phyloP scores from a whole-genome alignment of 139 green algal species.

The Chlamydomonas applanata region DNA sequence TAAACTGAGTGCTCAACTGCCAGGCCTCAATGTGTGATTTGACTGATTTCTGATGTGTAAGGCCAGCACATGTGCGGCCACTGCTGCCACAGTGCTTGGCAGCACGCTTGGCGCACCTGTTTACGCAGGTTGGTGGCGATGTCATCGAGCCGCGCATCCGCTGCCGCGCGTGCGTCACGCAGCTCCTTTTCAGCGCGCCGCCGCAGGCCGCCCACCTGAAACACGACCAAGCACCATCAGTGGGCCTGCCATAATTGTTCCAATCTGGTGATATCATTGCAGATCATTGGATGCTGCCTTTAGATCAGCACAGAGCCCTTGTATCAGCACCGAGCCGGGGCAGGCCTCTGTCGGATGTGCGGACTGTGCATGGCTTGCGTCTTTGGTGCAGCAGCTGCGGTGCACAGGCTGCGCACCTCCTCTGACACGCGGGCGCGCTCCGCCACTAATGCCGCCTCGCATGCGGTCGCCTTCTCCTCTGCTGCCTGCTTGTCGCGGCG shows the following conservation, averaged over 20 bases:
- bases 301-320: too few relatives aligned
- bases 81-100: background rate
- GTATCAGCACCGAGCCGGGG: too few relatives aligned
- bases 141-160: conserved; percentile 38
- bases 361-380: too few relatives aligned
- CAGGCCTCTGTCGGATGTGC: too few relatives aligned
- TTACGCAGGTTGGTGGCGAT: conserved; percentile 34
- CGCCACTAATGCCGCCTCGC: conserved; percentile 33
- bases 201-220: background rate
- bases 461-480: conserved; percentile 44
- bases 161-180: conserved; percentile 1
- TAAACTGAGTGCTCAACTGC: too few relatives aligned
- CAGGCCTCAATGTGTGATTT: too few relatives aligned
- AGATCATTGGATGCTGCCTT: too few relatives aligned
- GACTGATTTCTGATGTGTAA: too few relatives aligned
- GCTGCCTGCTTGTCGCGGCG: conserved; percentile 56
- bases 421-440: conserved; percentile 23
- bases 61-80: background rate
- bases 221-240: background rate
- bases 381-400: too few relatives aligned
- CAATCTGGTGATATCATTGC: too few relatives aligned
- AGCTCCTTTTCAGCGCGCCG: conserved; percentile 19
- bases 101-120: conserved; percentile 20
- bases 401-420: too few relatives aligned
- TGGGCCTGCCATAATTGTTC: too few relatives aligned